Evolutionary conservation across 2,329 filamentous ascomycete genomes (phyloP), one percentile per base, ranked within the genome.

Genomic region (Pseudocercospora fijiensis): DNA sequence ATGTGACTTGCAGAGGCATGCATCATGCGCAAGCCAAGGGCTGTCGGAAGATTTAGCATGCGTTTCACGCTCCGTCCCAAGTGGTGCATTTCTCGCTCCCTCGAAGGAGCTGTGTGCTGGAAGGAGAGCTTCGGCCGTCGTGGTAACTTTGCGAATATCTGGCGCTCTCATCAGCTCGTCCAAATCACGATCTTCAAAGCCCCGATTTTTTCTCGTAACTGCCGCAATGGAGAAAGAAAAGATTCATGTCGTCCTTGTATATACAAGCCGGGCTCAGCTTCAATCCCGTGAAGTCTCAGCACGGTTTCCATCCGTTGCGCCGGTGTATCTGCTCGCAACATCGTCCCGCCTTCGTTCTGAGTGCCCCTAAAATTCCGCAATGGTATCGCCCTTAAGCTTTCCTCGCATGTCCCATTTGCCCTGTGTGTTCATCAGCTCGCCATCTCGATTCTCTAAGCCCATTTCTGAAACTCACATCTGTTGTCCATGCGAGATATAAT

Each of bases 311-410:
- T 57, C 41, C 20, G n/a, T 13, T 58, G 22, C 57, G 43, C 57
- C 57, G 43, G 20, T 58, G 28, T 47, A 13, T 47, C 37, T 37
- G 28, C 47, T 20, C n/a, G n/a, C 56, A 18, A 11, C 4, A 9
- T 13, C 20, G 20, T 16, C 18, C 10, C 27, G 47, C 27, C 58
- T 41, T 47, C 47, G 16, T 26, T n/a, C 58, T 8, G 27, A 20
- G 5, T 30, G 24, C 73, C 43, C 66, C 72, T 80, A 98, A 77
- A 85, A 94, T 80, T 98, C 93, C 61, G 83, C 81, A 73, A 96
- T 84, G n/a, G 88, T 83, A 76, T 98, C 94, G 60, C 92, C 93
- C 79, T 86, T 90, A 78, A 91, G 85, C 88, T 98, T 98, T 63
- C 88, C 94, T 71, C 92, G 86, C 71, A 97, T 78, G 56, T 96